A percentile compares a stretch with the other conserved stretches of the same genome.
phyloP scores from a whole-genome alignment of 192 early-diverging fungal genomes.

The Backusella psychrophila region DNA sequence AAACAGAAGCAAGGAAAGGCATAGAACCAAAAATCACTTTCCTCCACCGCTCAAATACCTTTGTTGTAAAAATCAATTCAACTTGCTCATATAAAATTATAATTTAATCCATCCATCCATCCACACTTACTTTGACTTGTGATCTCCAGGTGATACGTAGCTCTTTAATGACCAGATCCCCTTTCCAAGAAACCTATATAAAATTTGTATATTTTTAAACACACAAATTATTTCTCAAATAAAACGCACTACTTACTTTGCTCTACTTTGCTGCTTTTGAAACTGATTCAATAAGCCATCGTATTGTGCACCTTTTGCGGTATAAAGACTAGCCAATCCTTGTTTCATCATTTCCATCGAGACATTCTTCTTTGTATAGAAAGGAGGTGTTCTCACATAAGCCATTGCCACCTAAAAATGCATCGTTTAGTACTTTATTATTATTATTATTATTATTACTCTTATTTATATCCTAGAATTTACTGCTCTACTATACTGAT shows the following conservation, averaged over 20 bases:
- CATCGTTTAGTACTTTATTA: background rate
- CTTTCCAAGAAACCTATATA: conserved; percentile 29
- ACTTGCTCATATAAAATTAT: background rate
- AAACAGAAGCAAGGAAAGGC: background rate
- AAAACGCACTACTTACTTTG: conserved; percentile 41
- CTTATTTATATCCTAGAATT: background rate
- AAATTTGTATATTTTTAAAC: too few species aligned
- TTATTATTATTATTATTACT: background rate
- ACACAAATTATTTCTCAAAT: background rate
- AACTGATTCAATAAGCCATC: conserved; percentile 43
- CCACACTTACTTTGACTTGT: conserved; percentile 28
- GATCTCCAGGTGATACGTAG: conserved; percentile 47
- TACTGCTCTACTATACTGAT: conserved; percentile 64
- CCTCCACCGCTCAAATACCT: background rate
- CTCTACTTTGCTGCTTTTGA: conserved; percentile 42
- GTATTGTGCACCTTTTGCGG: conserved; percentile 56
- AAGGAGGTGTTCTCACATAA: conserved; percentile 39
- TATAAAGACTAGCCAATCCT: conserved; percentile 59
- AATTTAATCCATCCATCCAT: background rate
- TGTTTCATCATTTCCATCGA: conserved; percentile 58
- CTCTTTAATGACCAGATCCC: conserved; percentile 50
- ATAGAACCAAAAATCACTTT: background rate
- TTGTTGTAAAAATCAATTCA: background rate
- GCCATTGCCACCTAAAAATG: conserved; percentile 55
- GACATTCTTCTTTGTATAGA: conserved; percentile 49